Evolutionary conservation across 208 protist genomes (phyloP).

Genomic region (Tritrichomonas foetus): DNA sequence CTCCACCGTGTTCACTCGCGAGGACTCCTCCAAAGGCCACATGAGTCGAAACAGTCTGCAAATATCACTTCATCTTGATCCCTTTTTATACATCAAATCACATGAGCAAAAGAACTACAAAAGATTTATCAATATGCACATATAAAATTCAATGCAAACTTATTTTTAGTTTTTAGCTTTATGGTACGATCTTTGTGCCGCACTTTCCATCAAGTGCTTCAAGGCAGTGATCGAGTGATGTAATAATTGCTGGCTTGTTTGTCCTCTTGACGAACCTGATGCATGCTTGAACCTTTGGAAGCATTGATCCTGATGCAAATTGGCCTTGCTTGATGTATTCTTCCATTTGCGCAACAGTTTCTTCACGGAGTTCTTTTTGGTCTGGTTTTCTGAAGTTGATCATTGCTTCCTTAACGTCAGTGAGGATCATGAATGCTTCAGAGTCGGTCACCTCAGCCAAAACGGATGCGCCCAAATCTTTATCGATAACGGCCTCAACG

Average conservation of each 20-base stretch:
- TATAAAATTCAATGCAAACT: too few relatives aligned
- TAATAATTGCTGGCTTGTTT: constrained; percentile 9
- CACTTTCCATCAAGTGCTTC: constrained; percentile 5
- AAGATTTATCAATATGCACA: too few relatives aligned
- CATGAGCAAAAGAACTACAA: too few relatives aligned
- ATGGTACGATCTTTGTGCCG: constrained; percentile 41
- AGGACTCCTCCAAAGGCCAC: not conserved
- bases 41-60: not conserved
- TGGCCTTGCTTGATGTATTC: constrained; percentile 37
- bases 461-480: constrained; percentile 26
- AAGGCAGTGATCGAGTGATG: not conserved
- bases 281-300: constrained; percentile 31
- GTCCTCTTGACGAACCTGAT: not conserved
- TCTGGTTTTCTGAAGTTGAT: constrained; percentile 29
- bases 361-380: not conserved
- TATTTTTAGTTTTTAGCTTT: too few relatives aligned
- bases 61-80: too few relatives aligned
- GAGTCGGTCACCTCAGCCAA: not conserved
- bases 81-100: too few relatives aligned
- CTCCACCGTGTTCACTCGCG: too few relatives aligned
- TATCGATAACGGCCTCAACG: constrained; percentile 40
- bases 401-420: constrained; percentile 18
- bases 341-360: constrained; percentile 29
- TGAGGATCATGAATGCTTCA: constrained; percentile 41
- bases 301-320: constrained; percentile 17